phyloP scores from a whole-genome alignment of 2,329 filamentous ascomycete species.

The Scedosporium dehoogii region DNA sequence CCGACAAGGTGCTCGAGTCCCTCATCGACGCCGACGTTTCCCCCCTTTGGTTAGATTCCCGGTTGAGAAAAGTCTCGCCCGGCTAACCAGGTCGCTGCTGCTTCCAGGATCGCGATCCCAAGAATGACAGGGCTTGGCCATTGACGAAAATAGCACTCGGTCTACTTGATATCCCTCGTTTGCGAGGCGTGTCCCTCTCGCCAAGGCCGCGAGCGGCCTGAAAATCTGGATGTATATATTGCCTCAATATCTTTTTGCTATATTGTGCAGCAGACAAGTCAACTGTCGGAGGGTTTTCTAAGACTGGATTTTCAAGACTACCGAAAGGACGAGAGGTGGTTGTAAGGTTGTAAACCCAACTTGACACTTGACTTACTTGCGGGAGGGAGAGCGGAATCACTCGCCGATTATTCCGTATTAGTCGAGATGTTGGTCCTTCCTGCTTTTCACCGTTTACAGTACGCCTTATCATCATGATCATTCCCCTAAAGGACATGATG shows the following conservation, averaged over 20 bases:
- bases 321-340: too few relatives aligned
- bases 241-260: neutral
- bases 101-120: neutral
- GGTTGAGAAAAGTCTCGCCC: neutral
- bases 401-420: neutral
- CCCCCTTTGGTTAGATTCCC: neutral
- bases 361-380: too few relatives aligned
- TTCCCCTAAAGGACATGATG: neutral
- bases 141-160: constrained; percentile 2
- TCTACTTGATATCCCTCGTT: neutral
- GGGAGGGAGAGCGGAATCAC: neutral
- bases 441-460: neutral
- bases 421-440: neutral
- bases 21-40: neutral
- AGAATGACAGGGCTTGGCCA: neutral
- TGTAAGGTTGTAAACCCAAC: too few relatives aligned
- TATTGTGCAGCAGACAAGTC: neutral
- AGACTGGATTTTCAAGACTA: neutral
- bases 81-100: neutral
- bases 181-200: neutral
- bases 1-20: neutral
- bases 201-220: neutral
- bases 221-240: neutral
- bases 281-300: neutral
- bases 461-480: neutral